Percentiles rank a stretch among this genome's conserved stretches.
Evolutionary conservation across 2,329 filamentous ascomycete species (phyloP).

Genomic region (Tetracladium maxilliforme): DNA sequence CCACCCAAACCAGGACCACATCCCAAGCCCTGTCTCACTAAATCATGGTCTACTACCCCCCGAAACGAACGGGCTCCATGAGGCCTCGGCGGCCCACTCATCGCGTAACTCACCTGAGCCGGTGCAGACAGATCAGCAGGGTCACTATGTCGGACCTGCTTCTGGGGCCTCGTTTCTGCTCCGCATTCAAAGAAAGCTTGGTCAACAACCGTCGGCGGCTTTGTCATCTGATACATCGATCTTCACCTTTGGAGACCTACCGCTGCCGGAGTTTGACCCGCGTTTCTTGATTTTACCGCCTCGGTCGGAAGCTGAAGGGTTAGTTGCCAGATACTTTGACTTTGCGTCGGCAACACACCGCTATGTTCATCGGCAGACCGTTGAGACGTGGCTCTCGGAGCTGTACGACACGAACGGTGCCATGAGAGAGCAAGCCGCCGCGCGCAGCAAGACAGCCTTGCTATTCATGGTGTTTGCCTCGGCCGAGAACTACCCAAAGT

Average conservation of each 20-base stretch:
- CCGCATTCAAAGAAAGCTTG: slow-evolving; percentile 31
- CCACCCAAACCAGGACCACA: too few species aligned
- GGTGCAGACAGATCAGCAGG: slow-evolving; percentile 26
- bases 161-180: slow-evolving; percentile 32
- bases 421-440: slow-evolving; percentile 21
- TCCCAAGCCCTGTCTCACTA: too few species aligned
- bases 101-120: slow-evolving; percentile 28
- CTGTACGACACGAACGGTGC: slow-evolving; percentile 27
- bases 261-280: slow-evolving; percentile 25
- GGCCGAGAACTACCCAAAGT: slow-evolving; percentile 23
- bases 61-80: slow-evolving; percentile 4
- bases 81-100: too few species aligned
- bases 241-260: slow-evolving; percentile 33
- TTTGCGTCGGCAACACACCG: slow-evolving; percentile 24
- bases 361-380: slow-evolving; percentile 25
- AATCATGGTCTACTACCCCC: slow-evolving; percentile 1
- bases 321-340: slow-evolving; percentile 24
- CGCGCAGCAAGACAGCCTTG: slow-evolving; percentile 19
- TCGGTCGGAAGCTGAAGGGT: slow-evolving; percentile 9
- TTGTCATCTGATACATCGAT: slow-evolving; percentile 25
- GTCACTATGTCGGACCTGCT: slow-evolving; percentile 28
- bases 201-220: slow-evolving; percentile 19
- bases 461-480: slow-evolving; percentile 36
- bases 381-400: slow-evolving; percentile 25
- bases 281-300: slow-evolving; percentile 25